Evolutionary conservation across 2,329 filamentous ascomycete genomes (phyloP).

Genomic region (Thielaviopsis punctulata): DNA sequence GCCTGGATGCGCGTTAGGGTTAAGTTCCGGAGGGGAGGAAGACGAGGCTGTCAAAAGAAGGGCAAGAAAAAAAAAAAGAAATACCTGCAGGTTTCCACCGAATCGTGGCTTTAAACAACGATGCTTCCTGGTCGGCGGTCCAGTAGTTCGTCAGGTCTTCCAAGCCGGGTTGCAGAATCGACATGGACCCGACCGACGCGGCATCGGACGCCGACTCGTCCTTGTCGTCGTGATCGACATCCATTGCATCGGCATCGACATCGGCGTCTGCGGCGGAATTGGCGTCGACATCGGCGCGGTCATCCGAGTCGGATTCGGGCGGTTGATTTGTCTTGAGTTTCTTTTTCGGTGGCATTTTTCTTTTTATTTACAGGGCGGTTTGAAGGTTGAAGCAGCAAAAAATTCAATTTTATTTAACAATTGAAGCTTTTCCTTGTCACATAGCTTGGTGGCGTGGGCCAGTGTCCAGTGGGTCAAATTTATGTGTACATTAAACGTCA

Average conservation of each 20-base stretch:
- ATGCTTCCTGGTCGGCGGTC: conserved; percentile 91
- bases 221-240: conserved; percentile 32
- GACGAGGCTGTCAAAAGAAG: not conserved
- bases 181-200: conserved; percentile 2
- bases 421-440: too few species aligned
- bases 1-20: conserved; percentile 31
- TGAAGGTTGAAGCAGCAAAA: not conserved
- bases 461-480: not conserved
- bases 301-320: conserved; percentile 25
- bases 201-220: not conserved
- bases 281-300: conserved; percentile 36
- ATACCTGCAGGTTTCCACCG: conserved; percentile 89
- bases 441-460: not conserved
- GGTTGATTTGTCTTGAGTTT: conserved; percentile 39
- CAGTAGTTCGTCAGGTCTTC: conserved; percentile 46
- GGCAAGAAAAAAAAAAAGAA: conserved; percentile 8
- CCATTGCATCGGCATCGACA: conserved; percentile 45
- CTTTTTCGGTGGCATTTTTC: conserved; percentile 51
- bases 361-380: not conserved
- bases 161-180: conserved; percentile 6
- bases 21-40: not conserved
- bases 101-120: conserved; percentile 82
- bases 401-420: not conserved
- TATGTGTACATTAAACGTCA: not conserved
- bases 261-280: conserved; percentile 32